These are phyloP conservation scores for Fusarium haematococcum DNA, from an alignment of 2,329 filamentous ascomycete species.

Conservation along the genomic window DNA sequence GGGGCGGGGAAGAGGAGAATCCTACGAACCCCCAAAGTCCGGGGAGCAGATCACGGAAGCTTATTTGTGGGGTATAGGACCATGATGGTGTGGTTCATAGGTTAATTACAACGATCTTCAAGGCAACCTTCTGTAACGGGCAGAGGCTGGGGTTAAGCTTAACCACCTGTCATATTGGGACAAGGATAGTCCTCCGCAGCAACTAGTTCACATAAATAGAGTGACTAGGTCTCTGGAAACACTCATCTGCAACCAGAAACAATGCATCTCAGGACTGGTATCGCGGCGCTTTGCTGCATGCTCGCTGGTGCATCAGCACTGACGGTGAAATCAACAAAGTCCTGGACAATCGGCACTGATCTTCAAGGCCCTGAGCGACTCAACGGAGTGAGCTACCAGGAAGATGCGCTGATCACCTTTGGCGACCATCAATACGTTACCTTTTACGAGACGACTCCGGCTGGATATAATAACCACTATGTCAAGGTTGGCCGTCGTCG, in stretches of 20 bases:
- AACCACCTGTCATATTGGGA: not conserved
- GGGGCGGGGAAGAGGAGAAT: not conserved
- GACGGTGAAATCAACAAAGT: conserved; percentile 19
- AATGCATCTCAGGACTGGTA: not conserved
- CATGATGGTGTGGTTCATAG: not conserved
- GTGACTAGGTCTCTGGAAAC: not conserved
- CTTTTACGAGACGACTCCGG: conserved; percentile 26
- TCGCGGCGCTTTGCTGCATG: not conserved
- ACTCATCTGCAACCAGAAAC: not conserved
- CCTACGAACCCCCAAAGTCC: not conserved
- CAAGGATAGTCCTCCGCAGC: not conserved
- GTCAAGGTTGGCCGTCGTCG: conserved; percentile 19
- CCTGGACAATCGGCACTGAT: conserved; percentile 31
- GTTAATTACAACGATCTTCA: not conserved
- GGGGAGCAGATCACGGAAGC: not conserved
- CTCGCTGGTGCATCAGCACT: conserved; percentile 1
- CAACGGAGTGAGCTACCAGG: conserved; percentile 35
- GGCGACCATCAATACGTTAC: conserved; percentile 32
- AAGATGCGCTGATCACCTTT: conserved; percentile 31
- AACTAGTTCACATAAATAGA: not conserved
- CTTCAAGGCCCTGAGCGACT: conserved; percentile 28
- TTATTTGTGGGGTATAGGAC: not conserved
- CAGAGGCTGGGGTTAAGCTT: not conserved
- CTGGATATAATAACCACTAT: conserved; percentile 27
- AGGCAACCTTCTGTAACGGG: not conserved